Conservation (phyloP, 2,329 filamentous ascomycete species). For the Cryphonectria parasitica region DNA sequence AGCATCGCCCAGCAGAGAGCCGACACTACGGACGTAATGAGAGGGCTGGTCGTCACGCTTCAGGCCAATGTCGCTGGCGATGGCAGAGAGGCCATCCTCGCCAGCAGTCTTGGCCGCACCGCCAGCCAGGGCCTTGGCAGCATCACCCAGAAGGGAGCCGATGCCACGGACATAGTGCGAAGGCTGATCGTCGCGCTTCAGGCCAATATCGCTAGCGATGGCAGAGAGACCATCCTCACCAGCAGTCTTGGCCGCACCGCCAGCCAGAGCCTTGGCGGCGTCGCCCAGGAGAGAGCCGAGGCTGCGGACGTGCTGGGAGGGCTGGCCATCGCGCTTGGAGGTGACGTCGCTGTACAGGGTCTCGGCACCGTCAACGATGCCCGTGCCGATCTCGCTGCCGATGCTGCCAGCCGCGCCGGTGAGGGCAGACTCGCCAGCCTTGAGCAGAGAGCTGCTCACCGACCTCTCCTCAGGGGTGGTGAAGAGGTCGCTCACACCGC, state of each 20-base stretch:
- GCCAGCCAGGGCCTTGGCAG: conserved; percentile 4
- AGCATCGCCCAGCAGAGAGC: conserved; percentile 22
- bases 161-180: background rate
- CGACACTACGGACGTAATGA: background rate
- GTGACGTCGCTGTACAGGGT: background rate
- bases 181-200: conserved; percentile 8
- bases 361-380: conserved; percentile 2
- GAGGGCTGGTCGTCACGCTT: conserved; percentile 10
- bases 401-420: background rate
- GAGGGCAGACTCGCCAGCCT: conserved; percentile 1
- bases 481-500: conserved; percentile 3
- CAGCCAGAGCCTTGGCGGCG: conserved; percentile 3
- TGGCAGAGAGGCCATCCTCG: background rate
- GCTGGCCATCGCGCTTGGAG: conserved; percentile 7
- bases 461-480: background rate
- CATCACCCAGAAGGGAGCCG: conserved; percentile 1
- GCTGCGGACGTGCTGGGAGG: background rate
- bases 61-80: conserved; percentile 8
- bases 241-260: background rate
- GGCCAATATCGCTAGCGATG: conserved; percentile 6
- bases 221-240: background rate
- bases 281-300: conserved; percentile 6
- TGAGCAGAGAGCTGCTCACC: background rate
- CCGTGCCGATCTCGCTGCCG: conserved; percentile 1
- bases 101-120: conserved; percentile 3